Base-by-base conservation (phyloP, 345 rosid genomes). In the Mercurialis annua region DNA sequence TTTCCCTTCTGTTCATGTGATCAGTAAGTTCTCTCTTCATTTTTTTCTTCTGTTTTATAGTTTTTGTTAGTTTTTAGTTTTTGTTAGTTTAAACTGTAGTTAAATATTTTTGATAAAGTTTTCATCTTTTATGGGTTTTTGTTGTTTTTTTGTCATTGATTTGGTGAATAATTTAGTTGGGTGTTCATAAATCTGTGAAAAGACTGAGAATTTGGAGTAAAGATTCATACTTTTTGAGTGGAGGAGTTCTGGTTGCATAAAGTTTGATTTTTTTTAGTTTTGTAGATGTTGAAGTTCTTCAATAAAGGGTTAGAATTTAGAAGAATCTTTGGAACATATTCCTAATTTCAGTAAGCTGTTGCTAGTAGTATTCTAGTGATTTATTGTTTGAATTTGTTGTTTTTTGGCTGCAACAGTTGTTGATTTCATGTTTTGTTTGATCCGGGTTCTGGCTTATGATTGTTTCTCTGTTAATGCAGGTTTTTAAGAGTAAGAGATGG, bases 401-500 rank as follows among this genome's bases (percentile, higher is more conserved):
- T 7, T 38, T 53, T 30, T 50, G 24, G 17, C 42, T 59, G 1
- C 10, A 16, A 36, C 16, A 18, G 42, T 57, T 5, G 15, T 51
- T 48, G 43, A 30, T 16, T 10, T 6, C 18, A 40, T 72, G 53
- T 48, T 58, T 43, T 48, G 29, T 50, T 40, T 50, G 48, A 26
- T 23, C 48, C 16, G n/a, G 10, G 36, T 18, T 33, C 67, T 42
- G 54, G 56, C 46, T 46, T 44, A 42, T n/a, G 6, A 20, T 1
- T 11, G 5, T 46, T 27, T 66, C 0, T 16, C 18, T 57, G 14
- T 48, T 21, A 4, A 12, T 10, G 46, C 65, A 56, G 73, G 20
- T 6, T 51, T n/a, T 57, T 16, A 6, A 54, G 57, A 34, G 60
- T 47, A 61, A 47, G 60, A 67, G 78, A 91, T 87, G 96, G 96